Evolutionary conservation across 73 alveolate genomes (phyloP), one percentile per base, ranked within the genome.

Genomic region (Urostyla sp.): DNA sequence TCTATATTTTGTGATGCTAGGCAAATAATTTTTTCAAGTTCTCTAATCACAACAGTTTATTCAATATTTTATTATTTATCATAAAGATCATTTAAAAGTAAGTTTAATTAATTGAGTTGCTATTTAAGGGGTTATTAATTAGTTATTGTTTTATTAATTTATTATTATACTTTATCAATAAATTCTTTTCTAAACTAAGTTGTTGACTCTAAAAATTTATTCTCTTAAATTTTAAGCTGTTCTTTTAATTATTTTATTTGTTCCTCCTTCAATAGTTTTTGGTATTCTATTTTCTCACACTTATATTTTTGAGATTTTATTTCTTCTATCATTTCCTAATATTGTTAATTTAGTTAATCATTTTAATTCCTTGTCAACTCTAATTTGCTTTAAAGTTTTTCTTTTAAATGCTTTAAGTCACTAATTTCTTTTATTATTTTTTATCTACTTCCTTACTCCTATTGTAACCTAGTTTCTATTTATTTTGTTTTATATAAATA

Each of bases 131-230:
- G n/a, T 15, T 6, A 3, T 18, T 20, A 31, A 15, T 11, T 63
- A 16, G 6, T 6, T 55, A 20, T 20, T 55, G 50, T 38, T 63
- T 20, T 27, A 5, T 63, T 21, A 24, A 26, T 55, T 15, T 21
- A 55, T 55, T 55, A 40, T 34, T 63, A 1, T 18, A 2, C 26
- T 48, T 63, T 43, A 40, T 34, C 79, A 16, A 24, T 20, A 5
- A 69, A 36, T 11, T 69, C 83, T 48, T 69, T 69, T 48, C 83
- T 75, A 7, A 49, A 8, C 67, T 79, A 49, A 15, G 43, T 52
- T 0, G 57, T 44, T 21, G 45, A 81, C 23, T 63, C 77, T 56
- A 74, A 38, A 43, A 75, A 55, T 37, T 2, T 40, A 6, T 16
- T 31, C 31, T 75, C 67, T 24, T 21, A 24, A 24, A 44, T 40